Evolutionary conservation across 805 yeast genomes (phyloP).

Genomic region (Cephaloascus albidus): DNA sequence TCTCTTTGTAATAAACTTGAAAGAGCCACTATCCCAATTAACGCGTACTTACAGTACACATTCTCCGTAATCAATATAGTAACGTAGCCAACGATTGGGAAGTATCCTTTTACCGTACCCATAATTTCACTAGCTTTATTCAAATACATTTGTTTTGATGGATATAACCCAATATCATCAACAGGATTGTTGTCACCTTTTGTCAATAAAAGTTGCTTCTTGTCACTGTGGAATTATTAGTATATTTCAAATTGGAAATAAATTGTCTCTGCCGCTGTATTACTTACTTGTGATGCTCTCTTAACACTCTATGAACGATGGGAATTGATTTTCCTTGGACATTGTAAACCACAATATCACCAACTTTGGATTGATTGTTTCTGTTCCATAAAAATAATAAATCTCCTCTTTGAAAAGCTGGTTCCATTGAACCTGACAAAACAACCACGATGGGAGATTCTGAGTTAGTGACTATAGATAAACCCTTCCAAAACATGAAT

Average conservation of each 20-base stretch:
- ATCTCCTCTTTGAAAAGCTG: slow-evolving; percentile 98
- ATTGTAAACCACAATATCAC: slow-evolving; percentile 92
- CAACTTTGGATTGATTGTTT: slow-evolving; percentile 55
- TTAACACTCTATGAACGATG: slow-evolving; percentile 90
- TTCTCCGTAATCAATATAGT: slow-evolving; percentile 90
- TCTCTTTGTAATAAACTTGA: slow-evolving; percentile 58
- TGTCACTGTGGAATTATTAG: slow-evolving; percentile 5
- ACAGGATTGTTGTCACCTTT: slow-evolving; percentile 95
- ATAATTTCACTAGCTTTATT: slow-evolving; percentile 71
- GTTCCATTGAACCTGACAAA: slow-evolving; percentile 97
- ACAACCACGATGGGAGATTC: slow-evolving; percentile 95
- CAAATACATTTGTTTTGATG: slow-evolving; percentile 65
- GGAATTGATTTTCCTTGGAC: slow-evolving; percentile 74
- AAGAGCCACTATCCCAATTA: slow-evolving; percentile 67
- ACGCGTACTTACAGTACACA: slow-evolving; percentile 66
- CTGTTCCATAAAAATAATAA: slow-evolving; percentile 88
- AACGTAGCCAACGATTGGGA: slow-evolving; percentile 84
- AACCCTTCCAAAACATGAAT: slow-evolving; percentile 83
- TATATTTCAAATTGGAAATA: too few species aligned
- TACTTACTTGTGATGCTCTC: slow-evolving; percentile 56
- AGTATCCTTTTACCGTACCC: slow-evolving; percentile 87
- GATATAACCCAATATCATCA: slow-evolving; percentile 83
- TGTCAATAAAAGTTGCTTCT: slow-evolving; percentile 68
- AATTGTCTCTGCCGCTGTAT: too few species aligned
- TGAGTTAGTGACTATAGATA: slow-evolving; percentile 68